Conservation (phyloP, 1,284 basidiomycete genomes). For the Caloboletus firmus region DNA sequence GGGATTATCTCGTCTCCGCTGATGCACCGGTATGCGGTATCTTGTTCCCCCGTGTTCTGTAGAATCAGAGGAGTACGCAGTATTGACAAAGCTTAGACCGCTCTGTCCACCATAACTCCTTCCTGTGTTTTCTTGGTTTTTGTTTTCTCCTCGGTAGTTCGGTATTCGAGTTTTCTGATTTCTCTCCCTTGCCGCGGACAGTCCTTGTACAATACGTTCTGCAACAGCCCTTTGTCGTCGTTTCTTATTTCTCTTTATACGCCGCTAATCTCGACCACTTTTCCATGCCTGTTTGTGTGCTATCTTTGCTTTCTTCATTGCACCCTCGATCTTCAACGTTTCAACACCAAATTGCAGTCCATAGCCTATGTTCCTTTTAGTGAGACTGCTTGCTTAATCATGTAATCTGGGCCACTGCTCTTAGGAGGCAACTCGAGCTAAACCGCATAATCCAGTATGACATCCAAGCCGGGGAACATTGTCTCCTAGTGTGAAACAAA, state of each 20-base stretch:
- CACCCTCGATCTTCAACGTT: neutral
- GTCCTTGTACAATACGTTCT: slow-evolving; percentile 28
- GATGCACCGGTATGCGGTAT: slow-evolving; percentile 25
- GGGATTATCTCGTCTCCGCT: slow-evolving; percentile 33
- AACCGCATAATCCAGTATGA: neutral
- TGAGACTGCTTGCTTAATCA: slow-evolving; percentile 20
- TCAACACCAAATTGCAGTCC: slow-evolving; percentile 2
- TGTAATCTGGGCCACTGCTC: slow-evolving; percentile 7
- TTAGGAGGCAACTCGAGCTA: neutral
- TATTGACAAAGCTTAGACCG: slow-evolving; percentile 24
- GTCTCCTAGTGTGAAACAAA: neutral
- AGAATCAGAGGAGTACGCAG: slow-evolving; percentile 30
- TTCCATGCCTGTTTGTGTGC: slow-evolving; percentile 11
- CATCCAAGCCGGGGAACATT: neutral
- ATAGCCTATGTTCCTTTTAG: slow-evolving; percentile 23
- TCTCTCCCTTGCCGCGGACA: slow-evolving; percentile 12
- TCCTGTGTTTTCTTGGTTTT: neutral
- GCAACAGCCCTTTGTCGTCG: slow-evolving; percentile 9
- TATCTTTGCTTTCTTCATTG: slow-evolving; percentile 4
- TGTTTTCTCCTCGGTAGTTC: neutral
- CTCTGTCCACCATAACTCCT: neutral
- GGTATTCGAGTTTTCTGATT: neutral
- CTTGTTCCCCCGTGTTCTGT: slow-evolving; percentile 4
- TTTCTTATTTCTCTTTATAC: slow-evolving; percentile 40
- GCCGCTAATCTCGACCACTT: slow-evolving; percentile 3